Base-by-base conservation (phyloP, 2,329 filamentous ascomycete species). In the Alternaria gaisen region DNA sequence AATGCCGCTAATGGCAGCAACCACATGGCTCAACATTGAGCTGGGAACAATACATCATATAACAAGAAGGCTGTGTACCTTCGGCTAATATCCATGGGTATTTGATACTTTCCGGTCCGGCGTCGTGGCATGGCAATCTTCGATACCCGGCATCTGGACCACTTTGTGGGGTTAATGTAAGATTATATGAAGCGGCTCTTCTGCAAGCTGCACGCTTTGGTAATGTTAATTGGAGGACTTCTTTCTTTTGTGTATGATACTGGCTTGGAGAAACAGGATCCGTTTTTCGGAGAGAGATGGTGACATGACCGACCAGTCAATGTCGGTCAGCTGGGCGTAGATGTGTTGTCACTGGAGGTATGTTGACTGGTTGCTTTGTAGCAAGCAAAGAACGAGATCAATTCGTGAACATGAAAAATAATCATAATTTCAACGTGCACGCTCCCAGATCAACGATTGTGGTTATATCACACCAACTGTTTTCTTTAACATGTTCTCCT, bases 1-100 rank as follows among this genome's bases (percentile, higher is more conserved):
- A 66, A 68, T 20, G 58, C 61, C 9, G 54, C 67, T 8, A 76
- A 70, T 34, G 53, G 53, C 18, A 30, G 51, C 56, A 71, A 68
- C 18, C 67, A 70, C 50, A 63, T 66, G 24, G 58, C 61, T 24
- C 67, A 71, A 44, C 58, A 72, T n/a, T 69, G 51, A 58, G 36
- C 34, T 41, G 3, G 6, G n/a, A 56, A 50, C 30, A 22, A 48
- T 34, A 34, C 46, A 26, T 50, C 10, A 5, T 36, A 50, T 7
- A 38, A 24, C n/a, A 46, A 8, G 32, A 20, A 30, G 56, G 48
- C 50, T 51, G 58, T 44, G 41, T 50, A n/a, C 32, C 44, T 44
- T 18, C 30, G 55, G 38, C 22, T 52, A 52, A 51, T 54, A 22
- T 44, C 34, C 30, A 38, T 42, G 42, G 55, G n/a, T 51, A 55